Percentiles rank a stretch among this genome's conserved stretches.
phyloP scores from a whole-genome alignment of 768 basidiomycete genomes.

The Sporobolomyces phaffii region DNA sequence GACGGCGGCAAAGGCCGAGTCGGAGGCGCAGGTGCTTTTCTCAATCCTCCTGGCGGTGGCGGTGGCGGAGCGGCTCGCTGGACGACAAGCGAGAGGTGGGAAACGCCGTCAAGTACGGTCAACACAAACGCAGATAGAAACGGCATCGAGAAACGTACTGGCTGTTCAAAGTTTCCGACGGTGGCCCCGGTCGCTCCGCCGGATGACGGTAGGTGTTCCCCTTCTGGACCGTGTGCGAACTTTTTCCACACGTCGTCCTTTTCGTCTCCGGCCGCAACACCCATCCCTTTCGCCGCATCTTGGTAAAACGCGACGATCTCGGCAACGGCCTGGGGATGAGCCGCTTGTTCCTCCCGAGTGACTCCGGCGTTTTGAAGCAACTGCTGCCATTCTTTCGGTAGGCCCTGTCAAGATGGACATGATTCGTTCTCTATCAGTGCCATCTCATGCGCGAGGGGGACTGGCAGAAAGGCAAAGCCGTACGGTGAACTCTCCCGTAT shows the following conservation, averaged over 20 bases:
- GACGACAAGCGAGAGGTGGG: background rate
- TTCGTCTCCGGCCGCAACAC: constrained; percentile 53
- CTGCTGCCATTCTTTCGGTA: constrained; percentile 99
- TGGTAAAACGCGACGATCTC: constrained; percentile 99
- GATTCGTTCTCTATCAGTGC: too few species aligned
- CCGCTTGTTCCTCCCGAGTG: constrained; percentile 87
- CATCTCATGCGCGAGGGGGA: background rate
- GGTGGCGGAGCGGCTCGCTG: constrained; percentile 35
- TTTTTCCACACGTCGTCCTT: constrained; percentile 71
- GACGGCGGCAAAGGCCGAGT: constrained; percentile 10
- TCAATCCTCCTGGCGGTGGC: constrained; percentile 29
- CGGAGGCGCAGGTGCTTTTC: constrained; percentile 35
- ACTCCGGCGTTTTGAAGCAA: constrained; percentile 85
- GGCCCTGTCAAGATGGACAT: constrained; percentile 54
- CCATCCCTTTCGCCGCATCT: constrained; percentile 45
- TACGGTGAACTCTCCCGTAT: constrained; percentile 88
- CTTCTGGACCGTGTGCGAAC: constrained; percentile 39
- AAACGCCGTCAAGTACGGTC: too few species aligned
- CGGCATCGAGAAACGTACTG: constrained; percentile 16
- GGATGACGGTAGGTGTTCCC: background rate
- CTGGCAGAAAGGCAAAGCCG: constrained; percentile 15
- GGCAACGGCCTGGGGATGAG: constrained; percentile 95
- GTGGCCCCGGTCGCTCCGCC: constrained; percentile 9
- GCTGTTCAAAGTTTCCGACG: constrained; percentile 33
- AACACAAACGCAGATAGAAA: too few species aligned